Conservation (phyloP, 371 early-diverging fungal genomes). For the Haplosporangium sp. region DNA sequence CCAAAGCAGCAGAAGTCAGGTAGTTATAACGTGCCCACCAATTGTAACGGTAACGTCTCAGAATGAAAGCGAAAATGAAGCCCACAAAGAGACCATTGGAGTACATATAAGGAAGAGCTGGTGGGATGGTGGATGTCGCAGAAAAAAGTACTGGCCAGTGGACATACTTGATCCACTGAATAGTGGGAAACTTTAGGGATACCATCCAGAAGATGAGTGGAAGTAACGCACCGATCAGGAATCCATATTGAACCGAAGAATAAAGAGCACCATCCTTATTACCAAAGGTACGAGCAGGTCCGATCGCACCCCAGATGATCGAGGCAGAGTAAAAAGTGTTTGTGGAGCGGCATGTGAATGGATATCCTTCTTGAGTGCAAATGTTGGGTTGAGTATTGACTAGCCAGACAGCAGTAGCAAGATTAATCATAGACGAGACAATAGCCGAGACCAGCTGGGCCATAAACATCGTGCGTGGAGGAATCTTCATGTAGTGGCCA, state of each 20-base stretch:
- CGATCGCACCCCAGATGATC: constrained; percentile 85
- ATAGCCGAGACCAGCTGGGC: constrained; percentile 72
- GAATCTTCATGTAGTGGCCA: constrained; percentile 76
- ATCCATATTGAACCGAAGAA: constrained; percentile 58
- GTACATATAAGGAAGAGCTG: constrained; percentile 64
- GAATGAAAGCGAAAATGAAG: constrained; percentile 71
- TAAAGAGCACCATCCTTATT: constrained; percentile 44
- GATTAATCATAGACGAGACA: constrained; percentile 69
- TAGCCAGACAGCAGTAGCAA: constrained; percentile 74
- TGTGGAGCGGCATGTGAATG: constrained; percentile 74
- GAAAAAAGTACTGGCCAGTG: constrained; percentile 62
- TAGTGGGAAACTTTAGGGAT: constrained; percentile 56
- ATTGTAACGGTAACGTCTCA: constrained; percentile 66
- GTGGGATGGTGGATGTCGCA: constrained; percentile 78
- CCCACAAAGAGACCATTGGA: constrained; percentile 73
- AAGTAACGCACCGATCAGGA: constrained; percentile 50
- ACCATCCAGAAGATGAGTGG: constrained; percentile 56
- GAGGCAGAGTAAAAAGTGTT: constrained; percentile 76
- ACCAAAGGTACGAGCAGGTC: constrained; percentile 81
- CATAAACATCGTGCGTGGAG: constrained; percentile 75
- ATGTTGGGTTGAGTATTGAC: constrained; percentile 68
- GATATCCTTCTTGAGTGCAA: constrained; percentile 61
- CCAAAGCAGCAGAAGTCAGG: constrained; percentile 79
- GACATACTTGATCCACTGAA: constrained; percentile 69
- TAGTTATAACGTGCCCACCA: constrained; percentile 85